Base-by-base conservation (phyloP, 2,329 filamentous ascomycete species). In the Fusarium sterilihyphosum region DNA sequence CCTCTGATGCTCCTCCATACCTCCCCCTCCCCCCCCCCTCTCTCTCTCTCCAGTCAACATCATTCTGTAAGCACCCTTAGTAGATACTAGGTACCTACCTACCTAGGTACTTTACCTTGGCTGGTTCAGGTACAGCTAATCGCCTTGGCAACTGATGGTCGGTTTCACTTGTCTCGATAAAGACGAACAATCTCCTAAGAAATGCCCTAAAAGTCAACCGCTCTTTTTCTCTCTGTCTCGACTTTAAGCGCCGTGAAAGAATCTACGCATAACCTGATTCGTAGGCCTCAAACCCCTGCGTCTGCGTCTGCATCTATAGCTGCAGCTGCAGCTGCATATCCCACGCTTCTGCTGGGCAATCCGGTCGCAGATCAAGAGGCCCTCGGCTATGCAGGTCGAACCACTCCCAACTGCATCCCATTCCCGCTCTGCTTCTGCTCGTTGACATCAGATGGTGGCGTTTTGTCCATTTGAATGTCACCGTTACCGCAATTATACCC, bases 361-460 rank as follows among this genome's bases (percentile, higher is more conserved):
- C 54, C 71, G 80, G 80, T 74, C 80, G 81, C 81, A 83, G 79
- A 80, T 79, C 75, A 72, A 78, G 80, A 79, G 81, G 73, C 81
- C 81, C 79, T 83, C 82, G 81, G 81, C 73, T 83, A 83, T 83
- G 82, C 82, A 83, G 76, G 79, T 78, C 78, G 78, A 78, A 77
- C 75, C 76, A 77, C 69, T 77, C 66, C 67, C 74, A 76, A 77
- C 70, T 78, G 70, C 73, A 65, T 73, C 70, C 70, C 65, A 54
- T 58, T 70, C 56, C 41, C 56, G 60, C 50, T 57, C 37, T 62
- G 70, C 61, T 74, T 43, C 60, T 62, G 70, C 61, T 74, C 47
- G 49, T 76, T 69, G 73, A 67, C 68, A 61, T 74, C 68, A 74
- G 75, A 74, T 75, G 73, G 73, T 67, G 73, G 73, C 73, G 73